A percentile compares a stretch with the other conserved stretches of the same genome.
Evolutionary conservation across 805 yeast genomes (phyloP).

Genomic region (Candida khao-thaluensis): DNA sequence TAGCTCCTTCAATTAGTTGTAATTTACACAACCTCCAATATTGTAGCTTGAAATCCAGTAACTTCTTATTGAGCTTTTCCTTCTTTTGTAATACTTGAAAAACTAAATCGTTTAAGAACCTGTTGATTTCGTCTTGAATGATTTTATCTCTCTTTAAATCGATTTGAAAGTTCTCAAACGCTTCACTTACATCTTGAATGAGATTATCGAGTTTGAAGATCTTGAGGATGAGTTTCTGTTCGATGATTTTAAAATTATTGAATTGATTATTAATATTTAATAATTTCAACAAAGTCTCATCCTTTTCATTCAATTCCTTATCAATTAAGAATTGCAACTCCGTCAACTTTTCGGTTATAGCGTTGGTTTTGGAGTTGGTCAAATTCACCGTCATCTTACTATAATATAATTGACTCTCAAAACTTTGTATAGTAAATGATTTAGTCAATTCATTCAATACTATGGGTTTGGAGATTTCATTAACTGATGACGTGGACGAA

Average conservation of each 20-base stretch:
- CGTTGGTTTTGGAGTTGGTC: slow-evolving; percentile 32
- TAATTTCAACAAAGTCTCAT: slow-evolving; percentile 29
- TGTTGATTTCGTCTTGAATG: slow-evolving; percentile 40
- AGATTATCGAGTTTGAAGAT: slow-evolving; percentile 35
- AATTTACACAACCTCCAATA: slow-evolving; percentile 6
- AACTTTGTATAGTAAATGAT: slow-evolving; percentile 25
- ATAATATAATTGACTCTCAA: slow-evolving; percentile 37
- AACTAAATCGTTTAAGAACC: slow-evolving; percentile 39
- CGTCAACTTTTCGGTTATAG: slow-evolving; percentile 38
- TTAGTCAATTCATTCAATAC: slow-evolving; percentile 8
- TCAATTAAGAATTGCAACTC: slow-evolving; percentile 39
- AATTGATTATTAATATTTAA: slow-evolving; percentile 21
- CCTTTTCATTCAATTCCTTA: slow-evolving; percentile 37
- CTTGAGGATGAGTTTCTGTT: slow-evolving; percentile 29
- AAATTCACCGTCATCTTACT: slow-evolving; percentile 35
- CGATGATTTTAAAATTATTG: slow-evolving; percentile 25
- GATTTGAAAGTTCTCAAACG: slow-evolving; percentile 14
- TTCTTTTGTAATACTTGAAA: slow-evolving; percentile 33
- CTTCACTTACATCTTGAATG: slow-evolving; percentile 25
- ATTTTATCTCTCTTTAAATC: slow-evolving; percentile 32
- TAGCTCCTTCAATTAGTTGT: slow-evolving; percentile 1
- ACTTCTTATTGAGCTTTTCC: slow-evolving; percentile 26
- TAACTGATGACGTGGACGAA: slow-evolving; percentile 5
- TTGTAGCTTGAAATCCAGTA: slow-evolving; percentile 9
- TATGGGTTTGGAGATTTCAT: slow-evolving; percentile 1